Conservation (phyloP, 23 red algal genomes). For the Pyropia haitanensis region DNA sequence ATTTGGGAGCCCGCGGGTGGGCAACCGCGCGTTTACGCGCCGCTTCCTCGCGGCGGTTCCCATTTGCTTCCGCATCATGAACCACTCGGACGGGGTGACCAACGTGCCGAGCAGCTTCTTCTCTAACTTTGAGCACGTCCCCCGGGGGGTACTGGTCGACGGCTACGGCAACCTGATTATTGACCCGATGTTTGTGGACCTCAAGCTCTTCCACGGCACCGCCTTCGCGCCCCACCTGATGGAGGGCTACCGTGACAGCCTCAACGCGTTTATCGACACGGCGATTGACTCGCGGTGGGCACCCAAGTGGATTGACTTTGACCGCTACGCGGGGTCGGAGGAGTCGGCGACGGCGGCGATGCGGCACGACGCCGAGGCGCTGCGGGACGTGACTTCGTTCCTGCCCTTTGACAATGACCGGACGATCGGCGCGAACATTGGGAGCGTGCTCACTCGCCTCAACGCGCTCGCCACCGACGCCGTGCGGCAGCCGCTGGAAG, state of each 20-base stretch:
- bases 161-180: conserved; percentile 6
- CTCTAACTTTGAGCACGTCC: not conserved
- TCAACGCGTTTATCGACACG: not conserved
- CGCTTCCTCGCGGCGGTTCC: not conserved
- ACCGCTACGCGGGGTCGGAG: no score
- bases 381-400: no score
- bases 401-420: no score
- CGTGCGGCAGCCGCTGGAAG: no score
- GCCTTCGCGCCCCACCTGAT: not conserved
- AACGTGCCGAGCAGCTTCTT: not conserved
- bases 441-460: no score
- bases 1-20: not conserved
- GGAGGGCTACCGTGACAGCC: not conserved
- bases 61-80: not conserved
- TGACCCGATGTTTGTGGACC: conserved; percentile 7
- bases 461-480: no score
- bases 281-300: no score
- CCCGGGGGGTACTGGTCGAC: not conserved
- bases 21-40: conserved; percentile 2
- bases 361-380: no score
- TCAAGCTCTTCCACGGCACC: conserved; percentile 3
- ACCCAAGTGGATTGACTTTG: no score
- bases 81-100: not conserved
- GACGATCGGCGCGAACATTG: no score
- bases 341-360: no score